Conservation (phyloP, 1,139 yeast genomes). For the Meyerozyma carpophila region DNA sequence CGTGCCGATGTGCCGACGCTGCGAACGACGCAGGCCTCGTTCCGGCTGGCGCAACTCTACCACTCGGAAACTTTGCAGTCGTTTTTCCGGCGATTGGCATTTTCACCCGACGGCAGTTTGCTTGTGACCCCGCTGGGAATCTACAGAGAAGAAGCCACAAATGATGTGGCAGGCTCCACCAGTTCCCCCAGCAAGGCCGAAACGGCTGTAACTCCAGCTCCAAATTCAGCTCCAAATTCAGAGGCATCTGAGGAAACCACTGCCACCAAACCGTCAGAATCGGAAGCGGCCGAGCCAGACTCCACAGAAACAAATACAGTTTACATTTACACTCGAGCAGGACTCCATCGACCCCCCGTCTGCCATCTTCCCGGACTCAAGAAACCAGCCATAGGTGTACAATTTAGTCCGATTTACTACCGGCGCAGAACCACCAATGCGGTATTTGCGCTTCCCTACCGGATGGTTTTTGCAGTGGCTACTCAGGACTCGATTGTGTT, state of each 20-base stretch:
- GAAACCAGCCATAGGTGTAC: conserved; percentile 79
- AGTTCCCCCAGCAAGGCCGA: no score
- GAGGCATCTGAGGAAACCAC: no score
- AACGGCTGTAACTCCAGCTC: no score
- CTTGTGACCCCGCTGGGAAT: conserved; percentile 83
- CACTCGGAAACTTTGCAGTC: conserved; percentile 86
- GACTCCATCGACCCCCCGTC: conserved; percentile 63
- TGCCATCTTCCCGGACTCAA: conserved; percentile 73
- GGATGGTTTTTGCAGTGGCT: conserved; percentile 87
- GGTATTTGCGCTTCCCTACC: conserved; percentile 56
- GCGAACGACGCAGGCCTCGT: conserved; percentile 1
- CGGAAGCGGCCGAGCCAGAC: background rate
- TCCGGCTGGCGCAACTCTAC: conserved; percentile 36
- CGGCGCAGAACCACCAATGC: conserved; percentile 16
- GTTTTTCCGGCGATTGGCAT: conserved; percentile 77
- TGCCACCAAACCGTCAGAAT: no score
- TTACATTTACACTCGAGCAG: conserved; percentile 67
- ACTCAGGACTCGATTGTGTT: conserved; percentile 83
- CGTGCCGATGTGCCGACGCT: conserved; percentile 39
- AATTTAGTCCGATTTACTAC: conserved; percentile 69
- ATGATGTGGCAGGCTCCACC: no score
- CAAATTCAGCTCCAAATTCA: no score
- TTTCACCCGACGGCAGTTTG: conserved; percentile 86
- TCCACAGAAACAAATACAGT: conserved; percentile 48
- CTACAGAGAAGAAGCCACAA: conserved; percentile 25